These are phyloP conservation scores for Aspergillus indologenus DNA, from an alignment of 495 filamentous ascomycete genomes.

Conservation along the genomic window DNA sequence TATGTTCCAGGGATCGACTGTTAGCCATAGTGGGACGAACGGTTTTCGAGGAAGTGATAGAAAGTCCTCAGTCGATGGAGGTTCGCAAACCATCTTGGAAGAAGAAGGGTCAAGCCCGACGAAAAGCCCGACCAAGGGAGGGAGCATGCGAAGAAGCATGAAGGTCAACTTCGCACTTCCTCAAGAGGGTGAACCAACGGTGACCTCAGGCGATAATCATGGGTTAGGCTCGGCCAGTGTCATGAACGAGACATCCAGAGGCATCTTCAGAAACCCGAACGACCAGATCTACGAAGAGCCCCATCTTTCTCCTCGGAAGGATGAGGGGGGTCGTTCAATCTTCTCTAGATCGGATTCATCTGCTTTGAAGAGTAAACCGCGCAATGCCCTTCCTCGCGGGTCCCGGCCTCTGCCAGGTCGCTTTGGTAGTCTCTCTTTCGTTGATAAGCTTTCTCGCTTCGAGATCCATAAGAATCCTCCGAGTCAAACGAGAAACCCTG, in stretches of 20 bases:
- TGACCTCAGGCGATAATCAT: slow-evolving; percentile 5
- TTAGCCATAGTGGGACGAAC: slow-evolving; percentile 22
- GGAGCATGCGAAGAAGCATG: slow-evolving; percentile 33
- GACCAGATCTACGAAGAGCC: slow-evolving; percentile 92
- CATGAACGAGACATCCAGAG: slow-evolving; percentile 40
- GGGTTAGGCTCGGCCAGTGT: slow-evolving; percentile 33
- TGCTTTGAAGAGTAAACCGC: slow-evolving; percentile 49
- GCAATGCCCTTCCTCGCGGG: slow-evolving; percentile 57
- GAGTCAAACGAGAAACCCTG: slow-evolving; percentile 69
- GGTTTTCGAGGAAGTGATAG: background rate
- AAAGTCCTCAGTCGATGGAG: background rate
- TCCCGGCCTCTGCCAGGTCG: slow-evolving; percentile 41
- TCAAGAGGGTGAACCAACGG: slow-evolving; percentile 21
- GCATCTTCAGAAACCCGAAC: slow-evolving; percentile 54
- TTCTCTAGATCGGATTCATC: slow-evolving; percentile 46
- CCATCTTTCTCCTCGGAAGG: slow-evolving; percentile 36
- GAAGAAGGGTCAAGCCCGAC: slow-evolving; percentile 8
- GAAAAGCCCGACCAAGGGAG: slow-evolving; percentile 16
- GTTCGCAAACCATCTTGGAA: background rate
- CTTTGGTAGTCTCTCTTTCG: slow-evolving; percentile 43
- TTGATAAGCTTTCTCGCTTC: slow-evolving; percentile 56
- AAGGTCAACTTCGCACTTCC: slow-evolving; percentile 45
- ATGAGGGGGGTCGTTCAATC: slow-evolving; percentile 31
- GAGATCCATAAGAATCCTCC: slow-evolving; percentile 79
- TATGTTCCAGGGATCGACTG: slow-evolving; percentile 48